Percentiles rank a stretch among this genome's conserved stretches.
phyloP scores from a whole-genome alignment of 2,329 filamentous ascomycete species.

The Scopulariopsis brevicaulis region DNA sequence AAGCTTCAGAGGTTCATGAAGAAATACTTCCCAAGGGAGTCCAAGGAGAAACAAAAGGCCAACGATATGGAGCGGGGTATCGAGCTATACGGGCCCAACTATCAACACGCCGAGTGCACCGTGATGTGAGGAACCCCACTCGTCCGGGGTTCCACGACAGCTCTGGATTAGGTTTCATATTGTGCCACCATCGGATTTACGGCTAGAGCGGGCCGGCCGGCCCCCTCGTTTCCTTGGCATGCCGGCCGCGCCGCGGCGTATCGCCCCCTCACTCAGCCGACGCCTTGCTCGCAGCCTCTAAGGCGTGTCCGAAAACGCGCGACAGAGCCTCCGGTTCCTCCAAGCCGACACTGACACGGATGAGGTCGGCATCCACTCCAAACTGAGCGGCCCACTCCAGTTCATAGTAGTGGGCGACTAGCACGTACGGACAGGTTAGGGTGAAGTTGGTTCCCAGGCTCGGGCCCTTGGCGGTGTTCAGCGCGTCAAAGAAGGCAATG shows the following conservation, averaged over 20 bases:
- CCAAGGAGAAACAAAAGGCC: constrained; percentile 53
- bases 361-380: constrained; percentile 68
- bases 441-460: constrained; percentile 97
- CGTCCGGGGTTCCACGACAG: background rate
- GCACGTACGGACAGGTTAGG: constrained; percentile 77
- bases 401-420: constrained; percentile 86
- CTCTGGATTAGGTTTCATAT: background rate
- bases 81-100: constrained; percentile 58
- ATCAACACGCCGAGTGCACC: constrained; percentile 45
- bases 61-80: constrained; percentile 68
- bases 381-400: constrained; percentile 79
- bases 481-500: constrained; percentile 69
- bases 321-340: constrained; percentile 64
- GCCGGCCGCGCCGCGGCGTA: background rate
- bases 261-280: background rate
- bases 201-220: background rate
- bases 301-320: constrained; percentile 53
- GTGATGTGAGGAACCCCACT: constrained; percentile 37
- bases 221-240: background rate
- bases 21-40: constrained; percentile 64
- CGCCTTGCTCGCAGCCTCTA: constrained; percentile 38
- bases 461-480: constrained; percentile 86
- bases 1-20: constrained; percentile 59
- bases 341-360: constrained; percentile 81
- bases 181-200: background rate